Conservation (phyloP, 495 filamentous ascomycete genomes). For the Podospora tetraspora region DNA sequence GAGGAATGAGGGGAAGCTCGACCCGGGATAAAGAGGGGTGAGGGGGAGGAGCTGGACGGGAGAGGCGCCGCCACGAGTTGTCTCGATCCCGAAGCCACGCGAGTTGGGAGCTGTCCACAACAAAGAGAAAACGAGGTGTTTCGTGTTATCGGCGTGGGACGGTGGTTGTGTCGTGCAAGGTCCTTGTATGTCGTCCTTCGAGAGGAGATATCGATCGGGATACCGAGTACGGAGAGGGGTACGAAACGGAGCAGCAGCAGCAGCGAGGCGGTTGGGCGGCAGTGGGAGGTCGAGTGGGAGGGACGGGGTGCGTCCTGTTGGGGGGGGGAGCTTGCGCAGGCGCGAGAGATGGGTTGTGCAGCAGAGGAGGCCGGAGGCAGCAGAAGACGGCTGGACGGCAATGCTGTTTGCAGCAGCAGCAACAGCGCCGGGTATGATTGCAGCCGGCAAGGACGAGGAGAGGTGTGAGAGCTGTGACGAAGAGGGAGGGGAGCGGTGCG, state of each 20-base stretch:
- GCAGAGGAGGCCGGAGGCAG: constrained; percentile 13
- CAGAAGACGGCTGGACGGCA: constrained; percentile 4
- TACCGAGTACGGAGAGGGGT: constrained; percentile 1
- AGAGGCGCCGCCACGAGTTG: constrained; percentile 2
- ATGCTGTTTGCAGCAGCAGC: neutral
- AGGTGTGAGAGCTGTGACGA: constrained; percentile 4
- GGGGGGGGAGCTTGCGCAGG: constrained; percentile 15
- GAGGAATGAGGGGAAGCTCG: constrained; percentile 4
- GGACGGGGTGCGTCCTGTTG: constrained; percentile 11
- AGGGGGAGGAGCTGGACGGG: constrained; percentile 1
- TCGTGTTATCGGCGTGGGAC: neutral
- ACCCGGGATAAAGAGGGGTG: constrained; percentile 5
- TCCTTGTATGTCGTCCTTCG: neutral
- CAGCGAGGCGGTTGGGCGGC: constrained; percentile 1
- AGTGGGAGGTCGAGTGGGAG: constrained; percentile 7
- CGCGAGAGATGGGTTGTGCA: constrained; percentile 6
- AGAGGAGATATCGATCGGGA: neutral
- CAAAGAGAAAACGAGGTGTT: neutral
- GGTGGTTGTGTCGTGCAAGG: neutral
- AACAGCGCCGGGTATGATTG: constrained; percentile 11
- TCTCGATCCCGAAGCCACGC: neutral
- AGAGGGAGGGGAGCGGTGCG: constrained; percentile 23
- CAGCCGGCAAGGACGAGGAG: neutral
- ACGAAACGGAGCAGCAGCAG: constrained; percentile 11
- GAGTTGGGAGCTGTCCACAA: neutral